Base-by-base conservation (phyloP, 2,329 filamentous ascomycete genomes). In the Paraphoma sp. region DNA sequence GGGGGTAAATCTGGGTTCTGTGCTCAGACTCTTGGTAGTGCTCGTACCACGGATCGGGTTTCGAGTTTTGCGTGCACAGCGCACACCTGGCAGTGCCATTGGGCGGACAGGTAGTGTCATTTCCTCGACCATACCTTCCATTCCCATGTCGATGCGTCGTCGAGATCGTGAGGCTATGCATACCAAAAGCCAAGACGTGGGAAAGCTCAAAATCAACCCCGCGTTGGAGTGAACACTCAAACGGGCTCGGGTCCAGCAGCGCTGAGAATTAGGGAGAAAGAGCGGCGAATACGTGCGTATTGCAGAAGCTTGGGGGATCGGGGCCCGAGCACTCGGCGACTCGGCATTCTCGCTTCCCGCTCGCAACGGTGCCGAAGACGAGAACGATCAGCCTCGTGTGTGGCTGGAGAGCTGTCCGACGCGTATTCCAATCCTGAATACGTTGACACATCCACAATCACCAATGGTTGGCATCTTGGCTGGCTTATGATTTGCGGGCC, bases 121-220 rank as follows among this genome's bases (percentile, higher is more conserved):
- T 36, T 36, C 33, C 9, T 14, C 33, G 33, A 14, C 33, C 33
- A 36, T 48, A 45, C 48, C 7, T 53, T 54, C 43, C 38, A 44
- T 42, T 55, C 41, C 46, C 45, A 42, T 18, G 47, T 52, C 38
- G 28, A 36, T 56, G 43, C 41, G 56, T 41, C 44, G 50, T 50
- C 45, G 45, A 42, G 44, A 56, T 59, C 23, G 54, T 60, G 62
- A 62, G 56, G 62, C 62, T 52, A 51, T 63, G 57, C 51, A 43
- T 36, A 48, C 51, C 29, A 45, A 53, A 45, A 40, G 48, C 48
- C 46, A 53, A 55, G 51, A 41, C 45, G 49, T 49, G 48, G 51
- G 56, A 29, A 56, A 54, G 29, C 44, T 44, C 42, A 31, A 43
- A 36, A n/a, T 40, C 42, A 16, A 53, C 58, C 57, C 57, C 53